phyloP scores from a whole-genome alignment of 768 basidiomycete species.

The Rhodotorula graminis region DNA sequence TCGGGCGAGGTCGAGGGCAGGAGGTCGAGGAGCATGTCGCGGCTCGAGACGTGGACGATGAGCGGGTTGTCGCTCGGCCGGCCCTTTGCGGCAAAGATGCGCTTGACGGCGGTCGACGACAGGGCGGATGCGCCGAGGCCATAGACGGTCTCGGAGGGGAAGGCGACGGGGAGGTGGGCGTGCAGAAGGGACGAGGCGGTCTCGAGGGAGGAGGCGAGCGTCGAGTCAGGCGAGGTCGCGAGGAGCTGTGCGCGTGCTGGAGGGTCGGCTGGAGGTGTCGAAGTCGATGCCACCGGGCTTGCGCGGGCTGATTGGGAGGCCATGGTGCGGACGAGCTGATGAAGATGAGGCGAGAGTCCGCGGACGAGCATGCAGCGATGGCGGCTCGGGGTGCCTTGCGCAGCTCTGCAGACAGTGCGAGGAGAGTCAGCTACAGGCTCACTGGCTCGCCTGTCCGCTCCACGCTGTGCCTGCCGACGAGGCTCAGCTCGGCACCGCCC shows the following conservation, averaged over 20 bases:
- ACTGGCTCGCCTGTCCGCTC: too few relatives aligned
- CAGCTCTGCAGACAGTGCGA: too few relatives aligned
- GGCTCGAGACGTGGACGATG: conserved; percentile 90
- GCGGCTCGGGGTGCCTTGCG: too few relatives aligned
- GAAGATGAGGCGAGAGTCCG: too few relatives aligned
- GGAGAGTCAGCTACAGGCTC: too few relatives aligned
- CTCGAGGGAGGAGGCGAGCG: conserved; percentile 14
- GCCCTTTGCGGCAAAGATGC: conserved; percentile 83
- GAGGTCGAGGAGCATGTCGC: conserved; percentile 69
- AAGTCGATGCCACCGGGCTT: neutral
- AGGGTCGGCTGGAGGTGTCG: neutral
- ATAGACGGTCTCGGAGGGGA: conserved; percentile 98
- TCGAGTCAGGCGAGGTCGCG: neutral
- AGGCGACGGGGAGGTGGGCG: conserved; percentile 56
- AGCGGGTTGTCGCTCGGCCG: conserved; percentile 93
- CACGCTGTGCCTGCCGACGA: too few relatives aligned
- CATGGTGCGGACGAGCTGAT: too few relatives aligned
- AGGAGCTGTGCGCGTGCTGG: conserved; percentile 16
- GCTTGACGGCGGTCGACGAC: conserved; percentile 55
- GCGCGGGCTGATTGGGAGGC: too few relatives aligned
- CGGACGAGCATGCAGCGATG: too few relatives aligned
- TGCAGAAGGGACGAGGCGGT: conserved; percentile 27
- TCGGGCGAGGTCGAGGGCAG: conserved; percentile 60
- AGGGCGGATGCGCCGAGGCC: conserved; percentile 88
- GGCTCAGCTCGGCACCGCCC: too few relatives aligned